Conservation (phyloP, 108 stramenopile genomes). For the Stephanodiscus minutulus region DNA sequence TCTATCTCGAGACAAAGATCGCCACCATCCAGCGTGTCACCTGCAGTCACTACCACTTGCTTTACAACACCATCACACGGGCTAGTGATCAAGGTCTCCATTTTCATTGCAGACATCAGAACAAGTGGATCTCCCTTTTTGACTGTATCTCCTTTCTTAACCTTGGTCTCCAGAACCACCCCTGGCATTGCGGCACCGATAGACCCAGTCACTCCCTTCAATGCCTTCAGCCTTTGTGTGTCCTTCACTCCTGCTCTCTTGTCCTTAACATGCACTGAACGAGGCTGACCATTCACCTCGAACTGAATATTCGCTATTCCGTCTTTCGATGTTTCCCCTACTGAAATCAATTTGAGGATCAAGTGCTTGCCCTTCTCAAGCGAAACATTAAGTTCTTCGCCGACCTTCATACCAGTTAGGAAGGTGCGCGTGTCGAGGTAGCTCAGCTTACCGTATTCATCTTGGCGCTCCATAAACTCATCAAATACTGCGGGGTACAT, state of each 20-base stretch:
- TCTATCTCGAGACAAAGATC: conserved; percentile 93
- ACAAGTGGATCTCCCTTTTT: conserved; percentile 88
- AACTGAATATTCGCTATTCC: conserved; percentile 88
- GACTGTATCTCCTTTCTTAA: conserved; percentile 86
- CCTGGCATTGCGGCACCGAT: conserved; percentile 96
- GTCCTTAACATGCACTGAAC: conserved; percentile 78
- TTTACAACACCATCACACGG: conserved; percentile 82
- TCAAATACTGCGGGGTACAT: conserved; percentile 94
- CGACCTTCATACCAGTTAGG: conserved; percentile 90
- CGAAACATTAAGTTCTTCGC: conserved; percentile 77
- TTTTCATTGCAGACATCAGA: conserved; percentile 95
- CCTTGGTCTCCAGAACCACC: conserved; percentile 91
- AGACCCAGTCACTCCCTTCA: conserved; percentile 51
- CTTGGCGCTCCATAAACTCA: conserved; percentile 72
- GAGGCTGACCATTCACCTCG: conserved; percentile 92
- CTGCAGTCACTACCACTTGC: conserved; percentile 77
- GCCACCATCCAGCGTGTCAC: conserved; percentile 86
- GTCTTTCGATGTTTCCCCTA: conserved; percentile 64
- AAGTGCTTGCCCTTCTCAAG: conserved; percentile 87
- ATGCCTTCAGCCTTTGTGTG: conserved; percentile 60
- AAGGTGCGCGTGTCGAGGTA: conserved; percentile 93
- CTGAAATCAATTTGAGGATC: conserved; percentile 64
- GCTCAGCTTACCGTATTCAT: conserved; percentile 78
- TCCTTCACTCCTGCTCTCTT: conserved; percentile 43
- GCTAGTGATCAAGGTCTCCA: conserved; percentile 93